These are phyloP conservation scores for Rhipidocladum racemiflorum DNA, from an alignment of 176 grass and related monocot species.

Conservation along the genomic window DNA sequence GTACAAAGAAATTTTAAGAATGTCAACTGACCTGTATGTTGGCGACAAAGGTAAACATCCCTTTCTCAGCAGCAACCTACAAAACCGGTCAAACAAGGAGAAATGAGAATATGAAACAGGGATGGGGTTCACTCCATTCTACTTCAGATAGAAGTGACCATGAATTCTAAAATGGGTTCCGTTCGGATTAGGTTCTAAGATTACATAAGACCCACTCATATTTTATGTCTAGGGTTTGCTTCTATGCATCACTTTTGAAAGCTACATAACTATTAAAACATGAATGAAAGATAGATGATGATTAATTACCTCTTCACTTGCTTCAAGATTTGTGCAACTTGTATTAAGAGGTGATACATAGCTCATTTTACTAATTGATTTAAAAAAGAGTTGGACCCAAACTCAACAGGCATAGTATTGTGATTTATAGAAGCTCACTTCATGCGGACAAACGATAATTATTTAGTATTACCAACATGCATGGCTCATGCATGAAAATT, in stretches of 20 bases:
- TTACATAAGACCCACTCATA: background rate
- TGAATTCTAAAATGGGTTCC: background rate
- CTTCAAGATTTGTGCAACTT: too few relatives aligned
- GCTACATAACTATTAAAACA: too few relatives aligned
- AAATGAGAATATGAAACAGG: background rate
- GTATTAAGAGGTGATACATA: too few relatives aligned
- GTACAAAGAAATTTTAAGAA: background rate
- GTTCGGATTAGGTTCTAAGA: background rate
- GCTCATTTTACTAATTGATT: background rate
- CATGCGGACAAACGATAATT: background rate
- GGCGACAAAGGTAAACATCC: constrained; percentile 65
- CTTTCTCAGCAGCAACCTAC: constrained; percentile 92
- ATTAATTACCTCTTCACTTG: too few relatives aligned
- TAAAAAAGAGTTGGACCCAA: background rate
- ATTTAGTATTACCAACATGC: background rate
- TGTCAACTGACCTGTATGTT: constrained; percentile 71
- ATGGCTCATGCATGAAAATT: background rate
- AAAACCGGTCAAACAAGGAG: background rate
- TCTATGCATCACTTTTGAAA: too few relatives aligned
- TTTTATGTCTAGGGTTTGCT: background rate
- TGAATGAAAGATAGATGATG: too few relatives aligned
- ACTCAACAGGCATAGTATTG: background rate
- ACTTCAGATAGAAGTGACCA: background rate
- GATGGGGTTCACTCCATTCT: background rate
- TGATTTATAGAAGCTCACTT: background rate